These are phyloP conservation scores for Fusarium solani-melongenae DNA, from an alignment of 2,329 filamentous ascomycete species.

Conservation along the genomic window DNA sequence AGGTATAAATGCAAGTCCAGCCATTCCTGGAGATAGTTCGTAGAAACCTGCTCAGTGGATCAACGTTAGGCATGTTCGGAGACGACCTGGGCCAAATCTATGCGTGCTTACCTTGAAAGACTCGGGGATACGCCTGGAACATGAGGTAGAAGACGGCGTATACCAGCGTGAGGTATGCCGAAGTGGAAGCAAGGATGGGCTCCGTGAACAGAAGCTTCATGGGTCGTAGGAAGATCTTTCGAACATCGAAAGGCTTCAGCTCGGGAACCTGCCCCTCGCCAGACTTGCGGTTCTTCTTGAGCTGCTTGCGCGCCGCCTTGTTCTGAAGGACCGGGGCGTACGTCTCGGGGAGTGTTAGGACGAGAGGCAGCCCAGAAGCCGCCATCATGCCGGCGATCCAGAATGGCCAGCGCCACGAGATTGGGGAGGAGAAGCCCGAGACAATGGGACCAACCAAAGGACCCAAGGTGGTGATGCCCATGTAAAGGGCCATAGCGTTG, in stretches of 20 bases:
- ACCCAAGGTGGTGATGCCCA: slow-evolving; percentile 48
- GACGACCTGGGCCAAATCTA: neutral
- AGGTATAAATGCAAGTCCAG: slow-evolving; percentile 60
- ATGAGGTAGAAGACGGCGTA: slow-evolving; percentile 65
- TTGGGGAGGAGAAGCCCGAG: slow-evolving; percentile 61
- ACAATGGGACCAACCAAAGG: slow-evolving; percentile 62
- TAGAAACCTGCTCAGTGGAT: slow-evolving; percentile 45
- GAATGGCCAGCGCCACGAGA: slow-evolving; percentile 55
- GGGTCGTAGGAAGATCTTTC: slow-evolving; percentile 62
- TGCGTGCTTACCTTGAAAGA: slow-evolving; percentile 52
- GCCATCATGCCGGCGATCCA: slow-evolving; percentile 52
- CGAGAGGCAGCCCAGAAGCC: slow-evolving; percentile 43
- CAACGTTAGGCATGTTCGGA: neutral
- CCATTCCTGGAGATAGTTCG: slow-evolving; percentile 58
- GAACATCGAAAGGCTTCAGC: slow-evolving; percentile 50
- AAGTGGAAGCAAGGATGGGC: slow-evolving; percentile 61
- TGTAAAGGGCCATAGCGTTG: slow-evolving; percentile 49
- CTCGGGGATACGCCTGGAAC: slow-evolving; percentile 63
- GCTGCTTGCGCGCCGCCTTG: slow-evolving; percentile 58
- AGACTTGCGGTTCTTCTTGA: slow-evolving; percentile 51
- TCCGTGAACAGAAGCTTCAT: slow-evolving; percentile 60
- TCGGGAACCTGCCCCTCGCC: slow-evolving; percentile 52
- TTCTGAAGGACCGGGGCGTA: slow-evolving; percentile 64
- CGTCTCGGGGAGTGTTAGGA: slow-evolving; percentile 56
- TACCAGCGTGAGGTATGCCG: slow-evolving; percentile 60